phyloP scores from a whole-genome alignment of 306 rosid genomes.

The Glycyrrhiza uralensis region DNA sequence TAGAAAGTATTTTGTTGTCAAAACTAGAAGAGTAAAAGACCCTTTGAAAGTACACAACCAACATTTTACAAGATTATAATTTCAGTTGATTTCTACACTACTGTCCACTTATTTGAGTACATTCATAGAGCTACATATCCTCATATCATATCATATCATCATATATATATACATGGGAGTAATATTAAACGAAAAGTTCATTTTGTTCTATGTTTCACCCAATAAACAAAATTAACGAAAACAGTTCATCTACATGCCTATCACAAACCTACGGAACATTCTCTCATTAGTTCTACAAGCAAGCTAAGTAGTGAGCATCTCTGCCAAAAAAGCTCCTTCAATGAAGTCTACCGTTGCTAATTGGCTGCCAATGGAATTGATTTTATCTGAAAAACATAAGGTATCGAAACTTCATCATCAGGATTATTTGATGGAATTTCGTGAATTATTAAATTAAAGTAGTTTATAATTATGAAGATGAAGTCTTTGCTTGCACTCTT shows the following conservation, averaged over 20 bases:
- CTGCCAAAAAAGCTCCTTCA: background rate
- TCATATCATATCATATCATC: no score
- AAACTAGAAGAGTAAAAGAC: background rate
- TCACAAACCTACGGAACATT: background rate
- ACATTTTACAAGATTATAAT: background rate
- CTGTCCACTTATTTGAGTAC: background rate
- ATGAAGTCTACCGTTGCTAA: slow-evolving; percentile 21
- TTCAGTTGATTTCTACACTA: background rate
- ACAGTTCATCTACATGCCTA: background rate
- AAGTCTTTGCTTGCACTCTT: no score
- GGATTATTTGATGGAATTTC: background rate
- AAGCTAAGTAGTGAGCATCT: background rate
- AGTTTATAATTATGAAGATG: no score
- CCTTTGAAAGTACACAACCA: background rate
- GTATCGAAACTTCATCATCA: background rate
- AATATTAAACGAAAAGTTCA: background rate
- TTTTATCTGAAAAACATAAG: slow-evolving; percentile 41
- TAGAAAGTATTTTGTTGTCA: background rate
- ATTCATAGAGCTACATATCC: background rate
- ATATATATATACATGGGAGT: no score
- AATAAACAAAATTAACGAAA: background rate
- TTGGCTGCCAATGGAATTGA: slow-evolving; percentile 50
- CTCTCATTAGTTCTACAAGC: background rate
- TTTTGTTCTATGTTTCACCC: background rate
- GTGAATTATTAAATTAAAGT: background rate